Conservation (phyloP, 2,329 filamentous ascomycete species). For the Diplodia seriata region DNA sequence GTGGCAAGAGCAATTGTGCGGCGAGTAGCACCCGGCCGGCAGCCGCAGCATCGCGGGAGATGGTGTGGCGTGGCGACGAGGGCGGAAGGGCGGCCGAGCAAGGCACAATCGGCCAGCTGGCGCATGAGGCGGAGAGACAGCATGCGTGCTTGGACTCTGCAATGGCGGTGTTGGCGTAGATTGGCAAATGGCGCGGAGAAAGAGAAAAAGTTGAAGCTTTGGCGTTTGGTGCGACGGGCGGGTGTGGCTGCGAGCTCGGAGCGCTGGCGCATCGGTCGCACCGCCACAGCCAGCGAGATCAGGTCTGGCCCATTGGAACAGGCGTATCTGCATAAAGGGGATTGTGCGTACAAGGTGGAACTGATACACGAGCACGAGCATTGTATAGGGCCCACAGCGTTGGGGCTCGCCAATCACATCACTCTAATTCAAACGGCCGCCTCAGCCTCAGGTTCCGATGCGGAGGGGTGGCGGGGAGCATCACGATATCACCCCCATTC, state of each 20-base stretch:
- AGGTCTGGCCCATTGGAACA: too few relatives aligned
- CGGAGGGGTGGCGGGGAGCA: background rate
- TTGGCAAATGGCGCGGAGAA: too few relatives aligned
- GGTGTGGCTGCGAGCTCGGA: slow-evolving; percentile 29
- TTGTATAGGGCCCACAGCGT: background rate
- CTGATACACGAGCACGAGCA: background rate
- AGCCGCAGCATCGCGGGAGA: slow-evolving; percentile 6
- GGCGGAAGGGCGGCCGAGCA: slow-evolving; percentile 36
- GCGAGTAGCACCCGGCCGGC: background rate
- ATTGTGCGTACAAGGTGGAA: too few relatives aligned
- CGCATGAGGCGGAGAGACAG: slow-evolving; percentile 47
- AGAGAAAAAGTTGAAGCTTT: slow-evolving; percentile 7
- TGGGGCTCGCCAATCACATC: background rate
- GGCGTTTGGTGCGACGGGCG: background rate
- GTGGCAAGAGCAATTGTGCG: background rate
- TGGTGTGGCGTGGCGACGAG: slow-evolving; percentile 10
- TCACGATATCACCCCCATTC: slow-evolving; percentile 8
- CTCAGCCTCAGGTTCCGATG: background rate
- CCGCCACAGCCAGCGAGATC: slow-evolving; percentile 15
- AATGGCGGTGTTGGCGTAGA: background rate
- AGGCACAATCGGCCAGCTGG: slow-evolving; percentile 46
- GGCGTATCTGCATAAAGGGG: background rate
- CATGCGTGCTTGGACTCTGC: slow-evolving; percentile 37
- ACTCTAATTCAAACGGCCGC: background rate
- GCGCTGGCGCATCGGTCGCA: slow-evolving; percentile 13